phyloP scores from a whole-genome alignment of 345 rosid species.

The Noccaea bulbosa region DNA sequence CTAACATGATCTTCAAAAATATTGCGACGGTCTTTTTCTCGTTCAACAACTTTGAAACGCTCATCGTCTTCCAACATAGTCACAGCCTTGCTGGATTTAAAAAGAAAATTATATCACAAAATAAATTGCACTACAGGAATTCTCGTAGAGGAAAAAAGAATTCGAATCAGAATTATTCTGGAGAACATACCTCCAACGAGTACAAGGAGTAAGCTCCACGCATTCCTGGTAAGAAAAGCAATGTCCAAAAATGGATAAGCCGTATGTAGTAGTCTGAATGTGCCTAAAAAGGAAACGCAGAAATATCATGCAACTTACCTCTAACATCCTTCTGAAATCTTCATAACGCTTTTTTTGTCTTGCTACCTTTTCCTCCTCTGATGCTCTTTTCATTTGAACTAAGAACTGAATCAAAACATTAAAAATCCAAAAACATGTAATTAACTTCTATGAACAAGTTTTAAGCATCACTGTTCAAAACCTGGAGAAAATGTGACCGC shows the following conservation, averaged over 20 bases:
- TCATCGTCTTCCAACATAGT: constrained; percentile 79
- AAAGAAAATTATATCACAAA: constrained; percentile 31
- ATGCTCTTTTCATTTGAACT: constrained; percentile 73
- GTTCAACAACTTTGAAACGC: constrained; percentile 81
- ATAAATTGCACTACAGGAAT: constrained; percentile 23
- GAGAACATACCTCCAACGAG: constrained; percentile 87
- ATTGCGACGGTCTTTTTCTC: constrained; percentile 91
- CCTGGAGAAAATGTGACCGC: constrained; percentile 12
- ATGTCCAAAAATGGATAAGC: constrained; percentile 19
- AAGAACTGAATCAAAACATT: constrained; percentile 59
- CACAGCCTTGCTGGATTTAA: constrained; percentile 72
- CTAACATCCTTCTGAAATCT: constrained; percentile 82
- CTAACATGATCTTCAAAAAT: constrained; percentile 69
- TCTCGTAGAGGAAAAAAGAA: constrained; percentile 2
- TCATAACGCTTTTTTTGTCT: constrained; percentile 79
- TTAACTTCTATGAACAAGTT: constrained; percentile 7
- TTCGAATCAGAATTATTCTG: constrained; percentile 21
- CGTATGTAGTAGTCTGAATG: constrained; percentile 13
- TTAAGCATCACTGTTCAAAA: constrained; percentile 33
- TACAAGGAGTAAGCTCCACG: constrained; percentile 69
- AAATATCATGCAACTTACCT: constrained; percentile 52
- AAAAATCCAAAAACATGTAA: constrained; percentile 11
- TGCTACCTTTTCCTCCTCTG: constrained; percentile 74
- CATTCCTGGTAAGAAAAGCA: constrained; percentile 59
- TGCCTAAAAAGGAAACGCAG: constrained; percentile 5